Conservation (phyloP, 2,329 filamentous ascomycete genomes). For the Aspergillus latus region DNA sequence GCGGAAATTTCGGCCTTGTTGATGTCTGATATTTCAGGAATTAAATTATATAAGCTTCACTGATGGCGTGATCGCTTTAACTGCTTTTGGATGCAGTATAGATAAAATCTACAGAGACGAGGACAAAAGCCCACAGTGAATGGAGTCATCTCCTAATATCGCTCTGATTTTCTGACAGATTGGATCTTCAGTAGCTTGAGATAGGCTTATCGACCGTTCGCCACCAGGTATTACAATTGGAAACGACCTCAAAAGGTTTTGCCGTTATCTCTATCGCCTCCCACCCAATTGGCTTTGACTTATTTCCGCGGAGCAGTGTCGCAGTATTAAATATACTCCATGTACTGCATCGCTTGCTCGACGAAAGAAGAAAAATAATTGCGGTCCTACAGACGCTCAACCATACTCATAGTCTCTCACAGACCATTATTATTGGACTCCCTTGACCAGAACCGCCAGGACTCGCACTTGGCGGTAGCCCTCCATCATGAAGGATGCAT, state of each 20-base stretch:
- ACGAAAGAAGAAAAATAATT: neutral
- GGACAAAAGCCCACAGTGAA: neutral
- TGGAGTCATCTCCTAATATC: neutral
- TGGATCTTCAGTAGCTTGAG: conserved; percentile 13
- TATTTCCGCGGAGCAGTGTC: conserved; percentile 25
- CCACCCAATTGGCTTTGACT: conserved; percentile 14
- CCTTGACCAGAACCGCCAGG: neutral
- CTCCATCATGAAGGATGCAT: conserved; percentile 35
- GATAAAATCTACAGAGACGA: conserved; percentile 22
- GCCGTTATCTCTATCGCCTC: conserved; percentile 22
- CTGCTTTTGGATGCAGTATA: conserved; percentile 27
- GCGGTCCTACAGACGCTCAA: neutral
- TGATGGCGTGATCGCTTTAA: conserved; percentile 34
- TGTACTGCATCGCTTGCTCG: neutral
- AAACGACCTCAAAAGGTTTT: conserved; percentile 3
- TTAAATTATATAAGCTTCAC: conserved; percentile 23
- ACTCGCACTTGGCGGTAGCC: conserved; percentile 16
- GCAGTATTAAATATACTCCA: conserved; percentile 12
- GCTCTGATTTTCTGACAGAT: conserved; percentile 2
- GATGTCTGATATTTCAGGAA: conserved; percentile 5
- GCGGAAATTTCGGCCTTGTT: neutral
- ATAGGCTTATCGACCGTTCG: conserved; percentile 21
- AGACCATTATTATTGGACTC: neutral
- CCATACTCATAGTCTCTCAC: neutral
- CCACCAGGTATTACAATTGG: conserved; percentile 5